Conservation (phyloP, 2,329 filamentous ascomycete genomes). For the Aspergillus cejpii region DNA sequence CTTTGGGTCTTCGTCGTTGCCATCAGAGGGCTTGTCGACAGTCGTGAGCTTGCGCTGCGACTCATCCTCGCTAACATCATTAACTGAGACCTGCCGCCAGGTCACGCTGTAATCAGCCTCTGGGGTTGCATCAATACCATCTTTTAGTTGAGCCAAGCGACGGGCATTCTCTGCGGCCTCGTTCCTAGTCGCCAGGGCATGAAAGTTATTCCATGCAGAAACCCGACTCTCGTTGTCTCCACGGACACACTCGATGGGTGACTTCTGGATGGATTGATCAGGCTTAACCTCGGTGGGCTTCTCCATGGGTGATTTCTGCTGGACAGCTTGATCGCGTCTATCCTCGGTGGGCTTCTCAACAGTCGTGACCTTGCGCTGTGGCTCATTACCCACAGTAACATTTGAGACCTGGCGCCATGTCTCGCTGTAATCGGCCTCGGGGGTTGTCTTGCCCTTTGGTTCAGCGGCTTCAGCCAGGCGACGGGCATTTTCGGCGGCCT, state of each 20-base stretch:
- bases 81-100: conserved; percentile 36
- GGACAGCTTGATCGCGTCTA: too few species aligned
- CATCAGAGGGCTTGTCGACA: conserved; percentile 13
- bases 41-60: conserved; percentile 19
- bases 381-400: too few species aligned
- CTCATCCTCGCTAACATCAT: conserved; percentile 26
- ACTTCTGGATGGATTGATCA: background rate
- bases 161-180: conserved; percentile 31
- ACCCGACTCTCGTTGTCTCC: conserved; percentile 15
- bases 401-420: too few species aligned
- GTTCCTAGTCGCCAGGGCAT: conserved; percentile 25
- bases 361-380: too few species aligned
- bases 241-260: background rate
- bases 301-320: background rate
- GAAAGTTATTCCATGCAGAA: conserved; percentile 38
- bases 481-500: too few species aligned
- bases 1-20: conserved; percentile 11
- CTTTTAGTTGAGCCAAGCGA: conserved; percentile 21
- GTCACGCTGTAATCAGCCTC: conserved; percentile 30
- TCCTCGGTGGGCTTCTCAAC: too few species aligned
- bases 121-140: conserved; percentile 7
- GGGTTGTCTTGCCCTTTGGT: too few species aligned
- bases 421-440: too few species aligned
- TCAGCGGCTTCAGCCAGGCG: too few species aligned
- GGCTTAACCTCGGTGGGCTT: background rate